Evolutionary conservation across 495 filamentous ascomycete species (phyloP), one percentile per base, ranked within the genome.

Genomic region (Penicillium steckii): DNA sequence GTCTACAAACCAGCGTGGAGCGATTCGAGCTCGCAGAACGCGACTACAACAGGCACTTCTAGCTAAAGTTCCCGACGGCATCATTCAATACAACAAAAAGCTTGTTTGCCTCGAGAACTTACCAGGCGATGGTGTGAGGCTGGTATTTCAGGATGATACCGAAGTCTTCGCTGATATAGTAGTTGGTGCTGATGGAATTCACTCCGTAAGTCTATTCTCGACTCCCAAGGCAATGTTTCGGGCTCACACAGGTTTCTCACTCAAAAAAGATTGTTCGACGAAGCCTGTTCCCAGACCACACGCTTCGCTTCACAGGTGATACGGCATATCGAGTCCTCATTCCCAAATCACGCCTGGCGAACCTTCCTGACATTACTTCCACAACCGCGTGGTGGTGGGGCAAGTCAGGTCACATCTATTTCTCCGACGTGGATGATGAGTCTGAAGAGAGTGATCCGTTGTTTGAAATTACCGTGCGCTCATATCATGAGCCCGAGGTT

Each of bases 111-210:
- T 75, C 9, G 51, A 67, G 1, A 50, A 74, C 56, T 19, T 66
- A 7, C 52, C 55, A 1, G 44, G 40, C 22, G 51, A 53, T 3
- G 70, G 72, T 2, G 64, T 73, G 13, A 51, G 54, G 3, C 51
- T 77, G 8, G 27, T 57, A 0, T 61, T 61, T 15, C 29, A 72
- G 24, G 76, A 81, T 52, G 62, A 65, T 6, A 60, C 57, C 12
- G 57, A 62, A 10, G 62, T 52, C 3, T 50, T 53, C 17, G 74
- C 72, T 5, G 77, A 81, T 65, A 53, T 81, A 6, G 71, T 80
- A 6, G 65, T 80, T n/a, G 77, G 75, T 5, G 78, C 71, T 17
- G 78, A 81, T 59, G 78, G 78, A 10, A 77, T 81, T 45, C 67
- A 74, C 52, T 81, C 78, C 3, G 76, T 81, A 45, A 22, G 72